phyloP scores from a whole-genome alignment of 176 grass and related monocot genomes.

The Bonia amplexicaulis region DNA sequence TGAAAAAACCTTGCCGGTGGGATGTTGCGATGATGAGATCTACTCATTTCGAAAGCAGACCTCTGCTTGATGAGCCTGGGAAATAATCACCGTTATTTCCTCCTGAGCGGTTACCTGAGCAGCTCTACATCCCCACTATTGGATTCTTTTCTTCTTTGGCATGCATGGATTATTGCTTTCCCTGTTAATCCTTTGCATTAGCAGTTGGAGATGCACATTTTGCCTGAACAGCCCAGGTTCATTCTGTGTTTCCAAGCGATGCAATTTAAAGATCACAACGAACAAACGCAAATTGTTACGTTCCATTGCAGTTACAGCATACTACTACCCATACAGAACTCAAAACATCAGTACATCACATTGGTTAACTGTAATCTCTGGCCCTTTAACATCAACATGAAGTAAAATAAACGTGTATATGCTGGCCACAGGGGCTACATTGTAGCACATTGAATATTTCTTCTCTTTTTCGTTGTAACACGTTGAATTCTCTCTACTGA shows the following conservation, averaged over 20 bases:
- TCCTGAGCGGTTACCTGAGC: conserved; percentile 95
- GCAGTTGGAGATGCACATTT: neutral
- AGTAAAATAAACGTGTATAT: neutral
- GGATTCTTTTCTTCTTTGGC: neutral
- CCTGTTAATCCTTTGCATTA: neutral
- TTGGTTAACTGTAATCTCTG: neutral
- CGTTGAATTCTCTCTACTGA: no score
- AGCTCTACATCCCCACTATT: neutral
- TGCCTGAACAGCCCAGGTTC: neutral
- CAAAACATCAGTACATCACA: neutral
- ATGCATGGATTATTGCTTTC: neutral
- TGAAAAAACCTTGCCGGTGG: neutral
- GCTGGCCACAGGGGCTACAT: neutral
- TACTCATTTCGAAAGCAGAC: conserved; percentile 16
- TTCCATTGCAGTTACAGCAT: neutral
- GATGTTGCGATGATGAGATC: conserved; percentile 40
- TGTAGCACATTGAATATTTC: no score
- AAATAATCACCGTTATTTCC: conserved; percentile 38
- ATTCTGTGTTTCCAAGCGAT: neutral
- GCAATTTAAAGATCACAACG: neutral
- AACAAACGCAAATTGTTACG: neutral
- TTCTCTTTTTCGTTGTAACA: no score
- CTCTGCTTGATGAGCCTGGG: conserved; percentile 37
- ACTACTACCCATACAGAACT: neutral
- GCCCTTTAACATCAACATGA: neutral